Conservation (phyloP, 2,329 filamentous ascomycete species). For the Trichoderma pleuroti region DNA sequence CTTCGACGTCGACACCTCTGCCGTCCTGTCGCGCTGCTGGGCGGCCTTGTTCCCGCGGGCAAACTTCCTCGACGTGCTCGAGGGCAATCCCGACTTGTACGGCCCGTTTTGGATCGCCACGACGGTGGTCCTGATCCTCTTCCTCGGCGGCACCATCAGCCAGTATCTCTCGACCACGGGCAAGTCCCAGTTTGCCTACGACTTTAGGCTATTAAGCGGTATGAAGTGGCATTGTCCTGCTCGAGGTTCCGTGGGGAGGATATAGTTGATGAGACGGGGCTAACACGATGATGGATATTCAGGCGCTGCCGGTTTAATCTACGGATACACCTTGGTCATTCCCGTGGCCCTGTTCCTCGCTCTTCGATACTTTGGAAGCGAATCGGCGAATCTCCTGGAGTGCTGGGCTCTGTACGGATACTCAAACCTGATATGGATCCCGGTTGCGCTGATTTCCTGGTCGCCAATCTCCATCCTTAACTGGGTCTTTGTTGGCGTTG, state of each 20-base stretch:
- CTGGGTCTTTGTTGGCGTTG: constrained; percentile 87
- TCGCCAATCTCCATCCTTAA: constrained; percentile 82
- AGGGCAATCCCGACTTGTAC: constrained; percentile 95
- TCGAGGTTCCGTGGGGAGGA: background rate
- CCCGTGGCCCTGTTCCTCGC: constrained; percentile 82
- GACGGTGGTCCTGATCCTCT: constrained; percentile 92
- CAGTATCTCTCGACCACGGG: constrained; percentile 72
- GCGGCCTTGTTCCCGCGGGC: constrained; percentile 85
- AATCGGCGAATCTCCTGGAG: constrained; percentile 88
- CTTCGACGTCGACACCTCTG: constrained; percentile 95
- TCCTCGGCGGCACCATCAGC: constrained; percentile 91
- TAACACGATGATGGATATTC: constrained; percentile 12
- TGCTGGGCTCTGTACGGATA: constrained; percentile 96
- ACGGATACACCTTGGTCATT: constrained; percentile 89
- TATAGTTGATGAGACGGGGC: background rate
- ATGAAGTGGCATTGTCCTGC: constrained; percentile 28
- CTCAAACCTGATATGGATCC: constrained; percentile 95
- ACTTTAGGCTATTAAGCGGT: constrained; percentile 86
- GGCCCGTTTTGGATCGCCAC: constrained; percentile 99
- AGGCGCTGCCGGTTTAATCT: constrained; percentile 86
- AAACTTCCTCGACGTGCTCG: constrained; percentile 95
- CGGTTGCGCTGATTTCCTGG: constrained; percentile 88
- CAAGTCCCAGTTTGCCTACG: constrained; percentile 79
- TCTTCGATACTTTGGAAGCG: constrained; percentile 92
- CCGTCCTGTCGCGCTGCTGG: constrained; percentile 81